Evolutionary conservation across 257 asterid genomes (phyloP), one percentile per base, ranked within the genome.

Genomic region (Petunia axillaris): DNA sequence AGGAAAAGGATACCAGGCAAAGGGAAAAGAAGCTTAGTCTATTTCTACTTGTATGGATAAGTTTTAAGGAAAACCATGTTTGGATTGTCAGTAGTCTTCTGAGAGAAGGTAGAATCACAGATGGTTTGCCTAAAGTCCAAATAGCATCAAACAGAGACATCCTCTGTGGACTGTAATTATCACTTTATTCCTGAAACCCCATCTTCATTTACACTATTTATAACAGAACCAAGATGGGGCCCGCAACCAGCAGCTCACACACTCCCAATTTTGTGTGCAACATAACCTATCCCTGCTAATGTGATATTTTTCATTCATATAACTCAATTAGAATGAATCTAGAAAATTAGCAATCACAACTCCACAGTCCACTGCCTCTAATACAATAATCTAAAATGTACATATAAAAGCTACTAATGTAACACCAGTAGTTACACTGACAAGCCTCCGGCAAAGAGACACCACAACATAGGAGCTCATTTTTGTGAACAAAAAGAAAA

Each of bases 21-120:
- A 40, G 63, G 35, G 11, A n/a, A 50, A 50, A 50, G 37, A 73
- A 50, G 46, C 36, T 73, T 50, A 50, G 36, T 48, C 43, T 46
- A 70, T 48, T 48, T 71, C 60, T 71, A 71, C 77, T 50, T 71
- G 60, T 50, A 48, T 71, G 77, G 77, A 50, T 60, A 71, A 50
- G 77, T 5, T 35, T 10, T 25, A 10, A 35, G 62, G 77, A 46
- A 48, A 48, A 25, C 11, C 4, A 71, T 25, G 16, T 50, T 50
- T 0, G 6, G 44, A 13, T 50, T 73, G 62, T 50, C 78, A 73
- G 62, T 50, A 35, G 44, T 35, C n/a, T 4, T 50, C 62, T 35
- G 46, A 73, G 77, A 71, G 57, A 70, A 68, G 57, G 59, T 44
- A 10, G 6, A 5, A 37, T 53, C 11, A 4, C 78, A 73, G 37